Evolutionary conservation across 495 filamentous ascomycete genomes (phyloP).

Genomic region (Hypoxylon fuscum): DNA sequence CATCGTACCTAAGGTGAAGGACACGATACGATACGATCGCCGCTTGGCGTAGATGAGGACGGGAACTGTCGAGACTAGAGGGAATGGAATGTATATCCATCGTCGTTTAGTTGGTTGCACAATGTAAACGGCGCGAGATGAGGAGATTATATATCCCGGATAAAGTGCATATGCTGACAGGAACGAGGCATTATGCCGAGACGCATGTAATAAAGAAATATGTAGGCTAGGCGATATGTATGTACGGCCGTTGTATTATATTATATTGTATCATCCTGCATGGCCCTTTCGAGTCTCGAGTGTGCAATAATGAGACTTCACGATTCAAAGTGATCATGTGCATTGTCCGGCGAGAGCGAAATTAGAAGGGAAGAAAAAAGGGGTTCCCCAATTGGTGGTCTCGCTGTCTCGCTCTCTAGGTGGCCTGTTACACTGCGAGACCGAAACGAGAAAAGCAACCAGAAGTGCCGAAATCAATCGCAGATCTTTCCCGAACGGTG

Average conservation of each 20-base stretch:
- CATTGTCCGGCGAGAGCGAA: constrained; percentile 28
- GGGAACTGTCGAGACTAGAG: background rate
- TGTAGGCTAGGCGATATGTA: constrained; percentile 18
- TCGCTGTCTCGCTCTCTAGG: constrained; percentile 23
- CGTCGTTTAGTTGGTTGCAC: background rate
- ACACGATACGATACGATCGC: constrained; percentile 25
- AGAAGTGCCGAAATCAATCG: constrained; percentile 43
- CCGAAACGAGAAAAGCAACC: constrained; percentile 43
- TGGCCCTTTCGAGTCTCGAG: constrained; percentile 22
- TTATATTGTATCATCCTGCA: constrained; percentile 29
- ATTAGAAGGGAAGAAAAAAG: constrained; percentile 22
- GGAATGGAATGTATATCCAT: background rate
- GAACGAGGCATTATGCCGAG: constrained; percentile 35
- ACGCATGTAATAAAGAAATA: constrained; percentile 33
- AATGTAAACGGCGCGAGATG: constrained; percentile 9
- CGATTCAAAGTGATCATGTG: constrained; percentile 36
- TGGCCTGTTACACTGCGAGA: constrained; percentile 41
- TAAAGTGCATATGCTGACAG: constrained; percentile 37
- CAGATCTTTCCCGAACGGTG: constrained; percentile 37
- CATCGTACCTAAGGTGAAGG: no score
- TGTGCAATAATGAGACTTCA: constrained; percentile 32
- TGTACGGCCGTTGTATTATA: constrained; percentile 19
- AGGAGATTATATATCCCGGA: constrained; percentile 32
- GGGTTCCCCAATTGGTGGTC: constrained; percentile 30
- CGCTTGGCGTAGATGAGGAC: constrained; percentile 12